A percentile compares a stretch with the other conserved stretches of the same genome.
Evolutionary conservation across 179 eudicot species (phyloP).

Genomic region (Pouteria campechiana): DNA sequence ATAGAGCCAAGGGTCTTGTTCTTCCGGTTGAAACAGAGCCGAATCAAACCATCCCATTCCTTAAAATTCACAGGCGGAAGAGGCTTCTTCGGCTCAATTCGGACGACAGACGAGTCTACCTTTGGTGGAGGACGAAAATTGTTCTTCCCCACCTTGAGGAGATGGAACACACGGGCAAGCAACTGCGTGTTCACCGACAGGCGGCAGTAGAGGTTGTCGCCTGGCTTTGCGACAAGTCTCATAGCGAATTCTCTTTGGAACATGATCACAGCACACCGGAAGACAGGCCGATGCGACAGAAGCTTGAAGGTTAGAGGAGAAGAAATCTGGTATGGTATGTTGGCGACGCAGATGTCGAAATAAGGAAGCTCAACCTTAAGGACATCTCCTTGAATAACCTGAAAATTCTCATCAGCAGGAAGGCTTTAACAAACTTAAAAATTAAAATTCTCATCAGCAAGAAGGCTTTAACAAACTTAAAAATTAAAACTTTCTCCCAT

Average conservation of each 20-base stretch:
- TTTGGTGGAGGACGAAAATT: slow-evolving; percentile 94
- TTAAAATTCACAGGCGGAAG: slow-evolving; percentile 62
- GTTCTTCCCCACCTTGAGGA: slow-evolving; percentile 79
- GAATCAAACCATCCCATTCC: slow-evolving; percentile 79
- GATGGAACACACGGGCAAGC: slow-evolving; percentile 62
- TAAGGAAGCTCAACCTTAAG: slow-evolving; percentile 82
- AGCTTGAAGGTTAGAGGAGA: slow-evolving; percentile 83
- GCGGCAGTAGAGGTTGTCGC: slow-evolving; percentile 80
- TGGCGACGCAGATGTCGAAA: slow-evolving; percentile 90
- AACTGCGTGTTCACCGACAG: slow-evolving; percentile 90
- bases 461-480: too few relatives aligned
- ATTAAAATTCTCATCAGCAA: too few relatives aligned
- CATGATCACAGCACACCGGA: slow-evolving; percentile 84
- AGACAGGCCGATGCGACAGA: slow-evolving; percentile 50
- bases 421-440: too few relatives aligned
- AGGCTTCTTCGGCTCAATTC: slow-evolving; percentile 87
- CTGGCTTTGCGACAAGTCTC: slow-evolving; percentile 92
- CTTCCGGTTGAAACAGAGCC: slow-evolving; percentile 65
- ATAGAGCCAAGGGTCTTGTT: slow-evolving; percentile 74
- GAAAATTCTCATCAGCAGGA: background rate
- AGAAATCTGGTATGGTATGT: slow-evolving; percentile 87
- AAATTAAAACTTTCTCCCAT: too few relatives aligned
- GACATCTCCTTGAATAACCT: slow-evolving; percentile 96
- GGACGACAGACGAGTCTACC: slow-evolving; percentile 88
- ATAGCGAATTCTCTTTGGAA: slow-evolving; percentile 89